Percentiles rank a stretch among this genome's conserved stretches.
These are phyloP conservation scores for Coniochaeta hoffmannii DNA, from an alignment of 2,329 filamentous ascomycete genomes.

Conservation along the genomic window DNA sequence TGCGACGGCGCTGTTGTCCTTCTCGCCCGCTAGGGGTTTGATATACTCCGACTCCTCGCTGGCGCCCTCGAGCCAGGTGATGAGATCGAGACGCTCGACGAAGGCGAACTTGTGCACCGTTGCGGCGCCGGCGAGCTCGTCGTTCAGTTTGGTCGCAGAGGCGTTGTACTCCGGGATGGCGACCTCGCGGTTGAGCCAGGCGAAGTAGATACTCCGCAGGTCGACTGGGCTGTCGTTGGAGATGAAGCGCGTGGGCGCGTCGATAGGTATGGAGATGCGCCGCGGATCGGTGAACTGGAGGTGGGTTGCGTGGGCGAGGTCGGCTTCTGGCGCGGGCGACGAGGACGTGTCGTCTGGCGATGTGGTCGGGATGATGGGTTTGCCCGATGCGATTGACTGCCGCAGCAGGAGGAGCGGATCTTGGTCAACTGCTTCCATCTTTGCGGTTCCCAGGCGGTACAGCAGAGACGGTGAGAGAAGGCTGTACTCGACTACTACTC, in stretches of 20 bases:
- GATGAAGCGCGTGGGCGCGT: slow-evolving; percentile 75
- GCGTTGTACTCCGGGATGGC: slow-evolving; percentile 88
- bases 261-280: slow-evolving; percentile 59
- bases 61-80: slow-evolving; percentile 87
- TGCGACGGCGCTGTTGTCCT: slow-evolving; percentile 33
- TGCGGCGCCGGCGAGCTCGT: slow-evolving; percentile 60
- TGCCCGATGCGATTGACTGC: slow-evolving; percentile 67
- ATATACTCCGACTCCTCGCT: slow-evolving; percentile 91
- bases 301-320: slow-evolving; percentile 69
- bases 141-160: slow-evolving; percentile 72
- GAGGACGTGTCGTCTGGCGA: slow-evolving; percentile 42
- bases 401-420: slow-evolving; percentile 82
- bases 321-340: slow-evolving; percentile 51
- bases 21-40: slow-evolving; percentile 67
- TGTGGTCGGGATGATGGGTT: slow-evolving; percentile 65
- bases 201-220: slow-evolving; percentile 91
- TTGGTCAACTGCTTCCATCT: slow-evolving; percentile 53
- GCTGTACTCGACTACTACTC: too few species aligned
- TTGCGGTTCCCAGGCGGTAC: not conserved
- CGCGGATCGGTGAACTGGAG: slow-evolving; percentile 62
- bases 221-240: slow-evolving; percentile 71
- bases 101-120: slow-evolving; percentile 85
- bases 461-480: not conserved
- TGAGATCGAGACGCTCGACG: slow-evolving; percentile 83
- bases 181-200: slow-evolving; percentile 88